A percentile compares a stretch with the other conserved stretches of the same genome.
Conservation (phyloP, 129 eudicot species). For the Flaveria trinervia region DNA sequence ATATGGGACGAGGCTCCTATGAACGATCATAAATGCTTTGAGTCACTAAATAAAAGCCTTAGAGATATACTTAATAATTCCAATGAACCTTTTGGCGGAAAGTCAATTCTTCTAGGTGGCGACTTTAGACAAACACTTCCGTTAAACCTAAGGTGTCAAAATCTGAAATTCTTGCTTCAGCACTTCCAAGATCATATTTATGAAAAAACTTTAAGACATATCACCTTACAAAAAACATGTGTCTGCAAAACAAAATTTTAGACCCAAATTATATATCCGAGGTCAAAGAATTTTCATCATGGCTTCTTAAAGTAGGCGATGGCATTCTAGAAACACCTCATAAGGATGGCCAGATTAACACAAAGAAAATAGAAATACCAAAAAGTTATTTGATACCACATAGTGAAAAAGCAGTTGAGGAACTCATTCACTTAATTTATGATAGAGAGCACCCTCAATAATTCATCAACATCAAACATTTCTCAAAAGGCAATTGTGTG, state of each 20-base stretch:
- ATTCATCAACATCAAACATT: not conserved
- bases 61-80: too few species aligned
- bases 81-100: too few species aligned
- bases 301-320: not conserved
- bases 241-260: not conserved
- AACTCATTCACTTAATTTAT: not conserved
- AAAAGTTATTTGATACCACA: not conserved
- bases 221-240: not conserved
- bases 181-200: not conserved
- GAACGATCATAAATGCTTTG: too few species aligned
- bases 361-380: not conserved
- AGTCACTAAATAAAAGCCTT: too few species aligned
- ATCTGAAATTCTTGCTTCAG: too few species aligned
- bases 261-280: not conserved
- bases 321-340: not conserved
- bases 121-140: too few species aligned
- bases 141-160: too few species aligned
- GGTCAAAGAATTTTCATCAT: not conserved
- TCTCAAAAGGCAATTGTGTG: slow-evolving; percentile 11
- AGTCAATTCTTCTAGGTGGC: too few species aligned
- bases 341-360: not conserved
- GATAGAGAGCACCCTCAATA: not conserved
- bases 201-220: not conserved
- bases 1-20: too few species aligned
- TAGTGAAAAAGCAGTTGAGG: not conserved